Evolutionary conservation across 2,329 filamentous ascomycete species (phyloP), one percentile per base, ranked within the genome.

Genomic region (Botryotinia narcissicola): DNA sequence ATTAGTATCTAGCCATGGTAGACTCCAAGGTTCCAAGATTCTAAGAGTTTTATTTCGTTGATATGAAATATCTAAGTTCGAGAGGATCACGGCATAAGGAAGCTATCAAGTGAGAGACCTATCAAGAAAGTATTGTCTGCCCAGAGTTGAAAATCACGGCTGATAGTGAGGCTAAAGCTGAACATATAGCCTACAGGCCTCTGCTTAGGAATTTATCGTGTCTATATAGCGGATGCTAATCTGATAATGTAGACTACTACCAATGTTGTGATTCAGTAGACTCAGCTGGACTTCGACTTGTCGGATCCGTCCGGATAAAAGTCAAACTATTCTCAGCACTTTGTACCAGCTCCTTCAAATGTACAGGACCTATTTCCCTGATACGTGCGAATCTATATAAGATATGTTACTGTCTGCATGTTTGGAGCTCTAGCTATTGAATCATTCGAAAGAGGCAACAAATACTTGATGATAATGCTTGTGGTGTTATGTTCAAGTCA

Each of bases 181-280:
- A n/a, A n/a, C 14, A 2, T n/a, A 4, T 7, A 40, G 25, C 35
- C 0, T 22, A 9, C 6, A 18, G 18, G 9, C 40, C 14, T 40
- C 25, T 40, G 12, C 12, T 16, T 1, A 10, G 0, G 35, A n/a
- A n/a, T n/a, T 0, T n/a, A n/a, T 40, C 1, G 40, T n/a, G 14
- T n/a, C 6, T n/a, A 5, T 2, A 18, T 3, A 3, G 4, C 12
- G 8, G 1, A 7, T 16, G 22, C 6, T 16, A 16, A 62, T n/a
- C 2, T 25, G 35, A 25, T 16, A 40, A 61, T 61, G 2, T 40
- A 9, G 32, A 16, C 2, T 60, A 14, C 10, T 14, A 61, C 35
- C 25, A 7, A 22, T 40, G 22, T 61, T 61, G 22, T 22, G 9
- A 18, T 22, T 20, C 18, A 35, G 29, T 22, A 60, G 29, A 35